Conservation (phyloP, 1,284 basidiomycete genomes). For the Crucibulum cyathiforme region DNA sequence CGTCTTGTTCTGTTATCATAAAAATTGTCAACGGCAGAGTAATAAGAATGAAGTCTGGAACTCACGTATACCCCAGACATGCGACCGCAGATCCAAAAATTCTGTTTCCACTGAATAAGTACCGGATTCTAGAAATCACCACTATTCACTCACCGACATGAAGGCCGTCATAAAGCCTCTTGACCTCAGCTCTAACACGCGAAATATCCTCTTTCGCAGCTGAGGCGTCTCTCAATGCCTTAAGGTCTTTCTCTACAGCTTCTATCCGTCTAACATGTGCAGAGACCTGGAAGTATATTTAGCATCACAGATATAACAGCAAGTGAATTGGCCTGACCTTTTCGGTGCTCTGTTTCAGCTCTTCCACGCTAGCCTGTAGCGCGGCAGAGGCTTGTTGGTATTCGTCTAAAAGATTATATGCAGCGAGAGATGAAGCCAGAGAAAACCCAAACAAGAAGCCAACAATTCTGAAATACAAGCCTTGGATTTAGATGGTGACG, state of each 20-base stretch:
- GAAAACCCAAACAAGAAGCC: conserved; percentile 93
- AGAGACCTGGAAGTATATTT: conserved; percentile 63
- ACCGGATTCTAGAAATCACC: not conserved
- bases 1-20: conserved; percentile 70
- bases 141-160: conserved; percentile 65
- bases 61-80: conserved; percentile 87
- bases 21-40: conserved; percentile 9
- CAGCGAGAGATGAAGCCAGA: conserved; percentile 80
- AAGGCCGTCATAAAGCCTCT: conserved; percentile 84
- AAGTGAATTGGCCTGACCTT: conserved; percentile 53
- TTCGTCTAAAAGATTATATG: conserved; percentile 89
- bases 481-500: conserved; percentile 11
- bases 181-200: conserved; percentile 77
- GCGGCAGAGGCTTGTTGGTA: conserved; percentile 86
- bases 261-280: conserved; percentile 86
- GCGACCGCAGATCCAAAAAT: conserved; percentile 76
- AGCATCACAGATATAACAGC: not conserved
- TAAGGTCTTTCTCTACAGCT: conserved; percentile 87
- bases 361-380: conserved; percentile 85
- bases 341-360: conserved; percentile 83
- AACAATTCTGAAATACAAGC: conserved; percentile 65
- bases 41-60: conserved; percentile 20
- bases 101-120: conserved; percentile 45
- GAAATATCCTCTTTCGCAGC: conserved; percentile 82
- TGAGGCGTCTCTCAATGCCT: conserved; percentile 69